Evolutionary conservation across 768 basidiomycete genomes (phyloP).

Genomic region (Mrakia frigida): DNA sequence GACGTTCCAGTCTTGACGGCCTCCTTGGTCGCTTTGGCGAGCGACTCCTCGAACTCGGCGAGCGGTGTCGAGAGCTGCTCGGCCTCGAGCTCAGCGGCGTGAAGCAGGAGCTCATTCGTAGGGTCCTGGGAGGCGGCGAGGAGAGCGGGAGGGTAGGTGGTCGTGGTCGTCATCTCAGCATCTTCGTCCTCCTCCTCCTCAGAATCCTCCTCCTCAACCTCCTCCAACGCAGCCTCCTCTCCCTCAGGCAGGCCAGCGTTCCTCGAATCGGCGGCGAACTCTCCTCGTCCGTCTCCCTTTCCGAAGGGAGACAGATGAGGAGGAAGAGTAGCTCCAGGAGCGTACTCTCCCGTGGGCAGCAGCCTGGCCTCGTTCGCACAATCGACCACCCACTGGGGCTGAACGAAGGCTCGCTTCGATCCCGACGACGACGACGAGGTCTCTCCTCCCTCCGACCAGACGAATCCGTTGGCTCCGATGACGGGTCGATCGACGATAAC

Average conservation of each 20-base stretch:
- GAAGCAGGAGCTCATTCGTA: constrained; percentile 62
- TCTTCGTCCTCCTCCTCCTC: constrained; percentile 44
- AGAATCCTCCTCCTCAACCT: constrained; percentile 58
- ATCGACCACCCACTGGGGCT: constrained; percentile 97
- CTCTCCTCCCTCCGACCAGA: constrained; percentile 43
- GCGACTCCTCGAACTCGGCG: constrained; percentile 68
- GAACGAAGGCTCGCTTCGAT: constrained; percentile 73
- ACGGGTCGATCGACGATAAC: constrained; percentile 87
- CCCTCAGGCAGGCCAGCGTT: constrained; percentile 24
- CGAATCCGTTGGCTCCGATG: constrained; percentile 38
- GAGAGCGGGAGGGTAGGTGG: constrained; percentile 44
- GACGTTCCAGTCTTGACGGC: constrained; percentile 24
- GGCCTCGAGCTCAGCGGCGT: constrained; percentile 85
- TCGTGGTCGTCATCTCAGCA: constrained; percentile 34
- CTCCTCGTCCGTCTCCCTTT: constrained; percentile 50
- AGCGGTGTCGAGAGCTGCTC: constrained; percentile 81
- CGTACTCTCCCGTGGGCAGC: constrained; percentile 65
- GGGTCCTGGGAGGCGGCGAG: constrained; percentile 47
- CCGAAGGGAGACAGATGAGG: constrained; percentile 96
- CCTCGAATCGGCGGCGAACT: constrained; percentile 29
- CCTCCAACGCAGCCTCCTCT: constrained; percentile 38
- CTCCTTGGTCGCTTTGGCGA: constrained; percentile 53
- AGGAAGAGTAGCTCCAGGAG: constrained; percentile 77
- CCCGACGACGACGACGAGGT: constrained; percentile 51
- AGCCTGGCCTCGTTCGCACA: constrained; percentile 84